phyloP scores from a whole-genome alignment of 257 asterid species.

The Coffea canephora region DNA sequence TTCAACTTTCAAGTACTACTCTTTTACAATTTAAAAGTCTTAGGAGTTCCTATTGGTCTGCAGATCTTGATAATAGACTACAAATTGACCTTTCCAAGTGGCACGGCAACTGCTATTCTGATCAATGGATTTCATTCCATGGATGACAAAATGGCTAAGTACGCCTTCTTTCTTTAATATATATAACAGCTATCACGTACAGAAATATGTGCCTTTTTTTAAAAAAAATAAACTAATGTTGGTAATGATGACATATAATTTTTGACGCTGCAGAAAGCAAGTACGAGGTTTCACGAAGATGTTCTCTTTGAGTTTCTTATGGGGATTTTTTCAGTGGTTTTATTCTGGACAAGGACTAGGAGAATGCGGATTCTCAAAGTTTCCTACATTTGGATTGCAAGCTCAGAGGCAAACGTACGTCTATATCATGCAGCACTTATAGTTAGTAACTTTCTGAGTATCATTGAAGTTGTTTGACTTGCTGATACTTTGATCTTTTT shows the following conservation, averaged over 20 bases:
- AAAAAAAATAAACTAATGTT: neutral
- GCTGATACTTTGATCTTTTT: neutral
- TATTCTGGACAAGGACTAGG: conserved; percentile 61
- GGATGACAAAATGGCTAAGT: conserved; percentile 75
- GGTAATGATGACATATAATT: neutral
- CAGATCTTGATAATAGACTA: conserved; percentile 85
- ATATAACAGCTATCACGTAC: too few relatives aligned
- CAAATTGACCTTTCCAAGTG: conserved; percentile 88
- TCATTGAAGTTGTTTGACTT: neutral
- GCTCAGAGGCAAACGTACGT: conserved; percentile 78
- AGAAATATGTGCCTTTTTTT: too few relatives aligned
- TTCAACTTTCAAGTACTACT: neutral
- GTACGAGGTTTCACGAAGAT: conserved; percentile 63
- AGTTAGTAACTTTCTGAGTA: neutral
- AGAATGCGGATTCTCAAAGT: conserved; percentile 65
- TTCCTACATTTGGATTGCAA: conserved; percentile 86
- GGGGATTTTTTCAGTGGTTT: conserved; percentile 94
- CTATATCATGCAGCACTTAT: neutral
- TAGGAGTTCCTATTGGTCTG: conserved; percentile 21
- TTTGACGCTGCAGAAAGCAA: conserved; percentile 61
- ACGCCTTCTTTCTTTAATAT: conserved; percentile 2
- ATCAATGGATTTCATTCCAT: conserved; percentile 80
- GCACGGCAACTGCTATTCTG: conserved; percentile 91
- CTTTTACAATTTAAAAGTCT: neutral
- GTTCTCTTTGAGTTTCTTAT: conserved; percentile 58